A percentile compares a stretch with the other conserved stretches of the same genome.
phyloP scores from a whole-genome alignment of 2,329 filamentous ascomycete genomes.

The Curvularia hawaiiensis region DNA sequence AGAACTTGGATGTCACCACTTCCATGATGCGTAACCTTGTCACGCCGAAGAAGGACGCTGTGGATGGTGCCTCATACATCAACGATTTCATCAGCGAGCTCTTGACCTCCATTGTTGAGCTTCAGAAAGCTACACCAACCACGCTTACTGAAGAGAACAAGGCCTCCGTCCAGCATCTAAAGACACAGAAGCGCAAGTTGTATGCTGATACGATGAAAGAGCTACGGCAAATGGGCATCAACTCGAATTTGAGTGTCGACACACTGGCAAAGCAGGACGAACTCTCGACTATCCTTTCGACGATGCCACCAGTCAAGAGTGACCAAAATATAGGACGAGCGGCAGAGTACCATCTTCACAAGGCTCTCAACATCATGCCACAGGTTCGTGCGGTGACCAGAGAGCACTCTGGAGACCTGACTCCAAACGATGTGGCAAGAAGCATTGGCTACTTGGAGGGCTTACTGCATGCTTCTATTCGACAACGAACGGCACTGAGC shows the following conservation, averaged over 20 bases:
- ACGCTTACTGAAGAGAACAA: slow-evolving; percentile 88
- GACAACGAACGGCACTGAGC: slow-evolving; percentile 60
- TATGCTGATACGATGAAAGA: slow-evolving; percentile 87
- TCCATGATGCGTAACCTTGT: slow-evolving; percentile 74
- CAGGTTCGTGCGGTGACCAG: slow-evolving; percentile 68
- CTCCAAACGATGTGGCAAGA: slow-evolving; percentile 75
- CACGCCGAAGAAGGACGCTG: slow-evolving; percentile 55
- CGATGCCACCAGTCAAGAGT: slow-evolving; percentile 37
- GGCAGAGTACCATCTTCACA: slow-evolving; percentile 77
- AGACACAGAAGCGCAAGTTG: slow-evolving; percentile 85
- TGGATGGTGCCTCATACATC: slow-evolving; percentile 65
- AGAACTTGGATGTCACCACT: slow-evolving; percentile 71
- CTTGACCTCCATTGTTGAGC: slow-evolving; percentile 68
- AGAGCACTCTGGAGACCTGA: slow-evolving; percentile 85
- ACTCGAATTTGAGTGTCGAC: slow-evolving; percentile 77
- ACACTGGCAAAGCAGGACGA: slow-evolving; percentile 75
- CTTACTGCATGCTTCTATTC: slow-evolving; percentile 69
- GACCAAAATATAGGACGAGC: slow-evolving; percentile 36
- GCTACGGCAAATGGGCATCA: slow-evolving; percentile 86
- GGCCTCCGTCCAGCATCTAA: slow-evolving; percentile 81
- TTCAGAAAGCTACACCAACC: slow-evolving; percentile 82
- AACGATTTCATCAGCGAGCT: slow-evolving; percentile 73
- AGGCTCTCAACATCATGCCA: slow-evolving; percentile 74
- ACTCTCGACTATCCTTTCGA: slow-evolving; percentile 71
- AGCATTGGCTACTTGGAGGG: slow-evolving; percentile 89